Base-by-base conservation (phyloP, 2,329 filamentous ascomycete genomes). In the Cladosporium sp. region DNA sequence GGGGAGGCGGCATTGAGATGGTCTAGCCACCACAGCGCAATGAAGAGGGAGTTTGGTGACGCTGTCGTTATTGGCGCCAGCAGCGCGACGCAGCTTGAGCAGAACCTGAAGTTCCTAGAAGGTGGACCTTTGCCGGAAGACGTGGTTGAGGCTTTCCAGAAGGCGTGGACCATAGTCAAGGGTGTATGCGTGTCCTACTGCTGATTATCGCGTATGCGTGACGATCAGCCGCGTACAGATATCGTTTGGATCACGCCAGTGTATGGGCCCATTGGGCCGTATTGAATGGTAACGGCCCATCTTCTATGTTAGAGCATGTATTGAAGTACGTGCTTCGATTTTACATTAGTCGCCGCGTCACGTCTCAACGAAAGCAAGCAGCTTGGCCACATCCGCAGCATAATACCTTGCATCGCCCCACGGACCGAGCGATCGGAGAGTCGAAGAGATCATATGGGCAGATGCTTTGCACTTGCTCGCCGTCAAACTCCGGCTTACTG, bases 1-100 rank as follows among this genome's bases (percentile, higher is more conserved):
- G 83, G 91, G 57, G 91, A 93, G 79, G 86, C 85, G 23, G 89
- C 89, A 2, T 79, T 93, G 73, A 84, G 90, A 58, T 93, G 90
- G 90, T 77, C 83, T 62, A 84, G 85, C 62, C 88, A 92, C 74
- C 91, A 93, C 78, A 90, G 88, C 8, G 77, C 79, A 64, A 79
- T 86, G 64, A 78, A 78, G 23, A 78, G 81, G 31, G 79, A 80
- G 8, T 83, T 89, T 16, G 78, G 79, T 5, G 85, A 87, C 67
- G 85, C 84, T 23, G 77, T 87, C 23, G 81, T 87, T 37, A 79
- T 87, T 66, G 85, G 85, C 11, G 83, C 86, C 1, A 86, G 84
- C 69, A 85, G 79, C 66, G 77, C 84, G 58, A 71, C 74, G 10
- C 85, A 87, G 72, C 71, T 87, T 46, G 78, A 86, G 69, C 74